Percentiles rank a stretch among this genome's conserved stretches.
Evolutionary conservation across 441 rosid genomes (phyloP).

Genomic region (Dalechampia spathulata): DNA sequence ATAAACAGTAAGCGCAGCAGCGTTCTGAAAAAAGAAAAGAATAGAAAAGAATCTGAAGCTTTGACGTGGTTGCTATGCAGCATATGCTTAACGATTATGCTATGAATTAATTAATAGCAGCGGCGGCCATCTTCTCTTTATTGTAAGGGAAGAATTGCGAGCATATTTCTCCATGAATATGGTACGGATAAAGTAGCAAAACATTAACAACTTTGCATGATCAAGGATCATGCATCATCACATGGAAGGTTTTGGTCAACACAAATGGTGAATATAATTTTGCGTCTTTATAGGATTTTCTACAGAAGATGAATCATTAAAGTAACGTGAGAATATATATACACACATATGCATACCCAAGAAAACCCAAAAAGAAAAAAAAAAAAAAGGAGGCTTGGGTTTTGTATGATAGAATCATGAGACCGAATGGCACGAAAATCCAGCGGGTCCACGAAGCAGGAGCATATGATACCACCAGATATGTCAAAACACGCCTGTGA

Average conservation of each 20-base stretch:
- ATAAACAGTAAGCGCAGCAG: background rate
- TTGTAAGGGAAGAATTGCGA: background rate
- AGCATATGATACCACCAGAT: conserved; percentile 18
- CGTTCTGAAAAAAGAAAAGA: background rate
- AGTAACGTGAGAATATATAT: background rate
- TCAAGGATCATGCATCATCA: background rate
- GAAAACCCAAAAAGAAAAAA: background rate
- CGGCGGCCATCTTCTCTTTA: background rate
- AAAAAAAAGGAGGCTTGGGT: background rate
- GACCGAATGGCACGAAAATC: conserved; percentile 10
- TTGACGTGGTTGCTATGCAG: background rate
- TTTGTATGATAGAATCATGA: conserved; percentile 1
- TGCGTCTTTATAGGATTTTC: background rate
- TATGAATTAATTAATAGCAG: background rate
- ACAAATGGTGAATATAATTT: background rate
- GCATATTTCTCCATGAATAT: background rate
- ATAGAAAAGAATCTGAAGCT: background rate
- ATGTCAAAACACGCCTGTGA: conserved; percentile 11
- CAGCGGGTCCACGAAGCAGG: background rate
- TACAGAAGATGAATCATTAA: conserved; percentile 1
- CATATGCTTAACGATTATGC: background rate
- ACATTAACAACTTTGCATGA: background rate
- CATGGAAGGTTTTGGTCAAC: background rate
- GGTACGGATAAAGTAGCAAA: conserved; percentile 1
- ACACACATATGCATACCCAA: background rate